A percentile compares a stretch with the other conserved stretches of the same genome.
Evolutionary conservation across 768 basidiomycete genomes (phyloP).

Genomic region (Boletellus ananiceps): DNA sequence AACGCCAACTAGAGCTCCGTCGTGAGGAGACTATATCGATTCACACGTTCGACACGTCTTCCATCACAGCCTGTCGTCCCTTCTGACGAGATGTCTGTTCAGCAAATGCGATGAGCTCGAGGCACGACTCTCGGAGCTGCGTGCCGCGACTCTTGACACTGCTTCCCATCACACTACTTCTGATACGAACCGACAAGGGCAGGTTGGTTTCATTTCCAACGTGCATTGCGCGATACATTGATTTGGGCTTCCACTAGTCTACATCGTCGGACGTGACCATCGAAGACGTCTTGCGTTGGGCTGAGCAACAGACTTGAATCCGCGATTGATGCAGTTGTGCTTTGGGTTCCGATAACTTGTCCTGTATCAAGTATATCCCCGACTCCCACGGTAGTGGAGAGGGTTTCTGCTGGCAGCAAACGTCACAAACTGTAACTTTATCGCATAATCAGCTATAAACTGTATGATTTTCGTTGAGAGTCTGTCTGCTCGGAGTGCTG

Average conservation of each 20-base stretch:
- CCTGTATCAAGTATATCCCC: background rate
- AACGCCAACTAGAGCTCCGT: constrained; percentile 68
- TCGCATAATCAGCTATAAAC: too few species aligned
- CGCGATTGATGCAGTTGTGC: background rate
- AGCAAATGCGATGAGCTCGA: constrained; percentile 75
- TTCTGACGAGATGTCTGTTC: constrained; percentile 8
- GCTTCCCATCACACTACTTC: background rate
- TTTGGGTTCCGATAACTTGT: constrained; percentile 1
- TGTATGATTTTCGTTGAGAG: too few species aligned
- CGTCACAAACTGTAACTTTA: too few species aligned
- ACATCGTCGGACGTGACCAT: constrained; percentile 10
- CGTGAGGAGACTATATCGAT: constrained; percentile 65
- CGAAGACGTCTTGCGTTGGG: constrained; percentile 53
- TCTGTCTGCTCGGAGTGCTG: too few species aligned
- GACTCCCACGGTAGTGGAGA: too few species aligned
- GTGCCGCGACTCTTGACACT: constrained; percentile 24
- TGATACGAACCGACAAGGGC: constrained; percentile 6
- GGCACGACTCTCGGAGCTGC: constrained; percentile 54
- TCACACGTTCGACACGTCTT: constrained; percentile 51
- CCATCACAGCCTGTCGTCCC: background rate
- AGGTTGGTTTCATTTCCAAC: constrained; percentile 11
- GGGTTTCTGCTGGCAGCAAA: too few species aligned
- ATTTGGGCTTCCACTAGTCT: constrained; percentile 7
- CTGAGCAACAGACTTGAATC: constrained; percentile 41
- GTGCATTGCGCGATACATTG: background rate